Conservation (phyloP, 2,329 filamentous ascomycete genomes). For the Neofusicoccum umdonicola region DNA sequence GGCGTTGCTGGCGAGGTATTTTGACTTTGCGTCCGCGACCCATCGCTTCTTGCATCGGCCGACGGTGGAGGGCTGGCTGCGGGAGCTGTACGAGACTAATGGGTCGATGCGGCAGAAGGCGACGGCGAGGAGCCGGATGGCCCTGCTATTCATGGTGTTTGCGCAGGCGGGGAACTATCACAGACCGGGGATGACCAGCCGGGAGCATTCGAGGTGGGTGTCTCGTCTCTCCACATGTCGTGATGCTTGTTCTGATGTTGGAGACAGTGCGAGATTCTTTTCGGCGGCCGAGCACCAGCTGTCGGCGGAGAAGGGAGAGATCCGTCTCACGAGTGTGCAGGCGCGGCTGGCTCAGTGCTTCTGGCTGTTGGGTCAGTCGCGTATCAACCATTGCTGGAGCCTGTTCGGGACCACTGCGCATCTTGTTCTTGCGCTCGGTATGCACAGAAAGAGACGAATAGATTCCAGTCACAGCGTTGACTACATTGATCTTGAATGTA, state of each 20-base stretch:
- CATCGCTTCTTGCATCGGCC: constrained; percentile 58
- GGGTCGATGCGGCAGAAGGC: constrained; percentile 23
- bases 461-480: constrained; percentile 30
- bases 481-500: constrained; percentile 52
- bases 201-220: constrained; percentile 1
- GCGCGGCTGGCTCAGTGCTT: constrained; percentile 58
- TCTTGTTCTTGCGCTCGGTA: constrained; percentile 46
- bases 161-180: constrained; percentile 27
- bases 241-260: constrained; percentile 9
- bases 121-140: constrained; percentile 33
- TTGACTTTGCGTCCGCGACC: constrained; percentile 61
- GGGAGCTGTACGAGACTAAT: constrained; percentile 22
- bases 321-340: constrained; percentile 57
- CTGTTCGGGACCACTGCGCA: constrained; percentile 58
- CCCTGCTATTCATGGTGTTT: constrained; percentile 37
- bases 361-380: constrained; percentile 59
- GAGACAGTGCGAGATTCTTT: constrained; percentile 45
- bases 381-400: constrained; percentile 62
- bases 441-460: constrained; percentile 19
- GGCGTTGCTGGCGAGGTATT: constrained; percentile 54
- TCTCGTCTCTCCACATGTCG: too few species aligned
- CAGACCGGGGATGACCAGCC: neutral
- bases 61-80: constrained; percentile 50
- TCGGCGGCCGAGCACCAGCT: constrained; percentile 45
- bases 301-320: constrained; percentile 52